Evolutionary conservation across 805 yeast species (phyloP), one percentile per base, ranked within the genome.

Genomic region (Candida lessepsii): DNA sequence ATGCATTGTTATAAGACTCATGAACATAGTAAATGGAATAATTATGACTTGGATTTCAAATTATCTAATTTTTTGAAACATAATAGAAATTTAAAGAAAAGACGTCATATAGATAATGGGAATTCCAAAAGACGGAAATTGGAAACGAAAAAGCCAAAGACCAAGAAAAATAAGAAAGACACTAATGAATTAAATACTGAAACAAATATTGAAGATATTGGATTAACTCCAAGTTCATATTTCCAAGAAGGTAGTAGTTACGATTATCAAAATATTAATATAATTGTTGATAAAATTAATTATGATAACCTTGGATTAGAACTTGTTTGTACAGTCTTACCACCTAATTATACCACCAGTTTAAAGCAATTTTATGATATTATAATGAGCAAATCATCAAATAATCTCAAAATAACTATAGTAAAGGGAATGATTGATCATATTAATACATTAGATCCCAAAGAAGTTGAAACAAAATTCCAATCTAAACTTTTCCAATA

Each of bases 171-270:
- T n/a, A n/a, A n/a, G n/a, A n/a, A n/a, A n/a, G n/a, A n/a, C n/a
- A n/a, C n/a, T 3, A 50, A 48, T 28, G 26, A 16, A 2, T 9
- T n/a, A 8, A 25, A 39, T 17, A 3, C 33, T 3, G 37, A 39
- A 15, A 6, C 5, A 4, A 60, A 51, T 20, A 49, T 50, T 10
- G 35, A 40, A 9, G 47, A 46, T 18, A 13, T 39, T 8, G 45
- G 41, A 8, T 14, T 21, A 26, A n/a, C 25, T 9, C 27, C 26
- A 4, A 17, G 49, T 29, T 54, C 63, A 2, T 52, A 40, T 31
- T 47, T 63, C 29, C 47, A 49, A 18, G 40, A 49, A 2, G 67
- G 67, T 1, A 47, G 62, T 11, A 36, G 54, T 13, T 58, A 53
- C 41, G 41, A 42, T 16, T 37, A 41, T 14, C 15, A 21, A 17